Conservation (phyloP, 2,329 filamentous ascomycete genomes). For the Endothia cerciana region DNA sequence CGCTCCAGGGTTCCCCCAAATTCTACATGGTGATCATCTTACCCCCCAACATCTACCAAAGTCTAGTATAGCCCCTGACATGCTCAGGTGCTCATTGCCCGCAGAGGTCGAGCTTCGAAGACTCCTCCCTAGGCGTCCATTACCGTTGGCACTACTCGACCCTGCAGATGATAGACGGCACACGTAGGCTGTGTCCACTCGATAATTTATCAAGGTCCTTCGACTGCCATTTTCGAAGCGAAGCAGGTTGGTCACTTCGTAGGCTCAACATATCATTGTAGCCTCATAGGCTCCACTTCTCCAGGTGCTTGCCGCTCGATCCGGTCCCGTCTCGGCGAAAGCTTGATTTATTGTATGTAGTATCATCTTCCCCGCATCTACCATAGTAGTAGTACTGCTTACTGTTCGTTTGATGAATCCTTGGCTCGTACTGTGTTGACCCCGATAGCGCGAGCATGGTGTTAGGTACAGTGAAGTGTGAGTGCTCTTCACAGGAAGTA, state of each 20-base stretch:
- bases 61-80: neutral
- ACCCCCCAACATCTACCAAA: neutral
- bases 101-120: neutral
- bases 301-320: neutral
- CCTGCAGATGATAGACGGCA: neutral
- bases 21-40: neutral
- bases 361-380: slow-evolving; percentile 2
- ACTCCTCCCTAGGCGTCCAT: neutral
- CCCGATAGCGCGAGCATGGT: neutral
- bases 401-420: neutral
- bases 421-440: neutral
- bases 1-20: slow-evolving; percentile 1
- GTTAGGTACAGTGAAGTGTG: neutral
- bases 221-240: neutral
- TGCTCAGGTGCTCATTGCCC: neutral
- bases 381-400: neutral
- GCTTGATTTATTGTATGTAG: neutral
- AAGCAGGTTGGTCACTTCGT: neutral
- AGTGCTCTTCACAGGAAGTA: neutral
- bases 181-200: neutral
- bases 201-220: neutral
- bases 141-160: neutral
- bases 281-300: neutral
- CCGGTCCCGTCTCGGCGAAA: neutral
- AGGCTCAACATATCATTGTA: neutral